Base-by-base conservation (phyloP, 2,329 filamentous ascomycete genomes). In the Myriosclerotinia duriaeana region DNA sequence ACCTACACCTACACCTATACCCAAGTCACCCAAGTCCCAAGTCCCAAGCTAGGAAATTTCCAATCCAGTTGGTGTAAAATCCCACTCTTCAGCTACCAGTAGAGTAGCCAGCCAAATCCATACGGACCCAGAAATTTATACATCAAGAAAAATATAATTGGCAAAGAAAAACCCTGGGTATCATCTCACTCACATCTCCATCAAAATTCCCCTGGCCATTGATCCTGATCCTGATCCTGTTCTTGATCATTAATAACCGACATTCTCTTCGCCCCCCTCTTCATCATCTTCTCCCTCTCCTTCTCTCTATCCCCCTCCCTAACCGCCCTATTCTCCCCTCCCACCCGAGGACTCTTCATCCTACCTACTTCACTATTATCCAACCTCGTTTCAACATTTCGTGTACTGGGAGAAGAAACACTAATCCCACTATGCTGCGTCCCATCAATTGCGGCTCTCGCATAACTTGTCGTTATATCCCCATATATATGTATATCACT, bases 151-250 rank as follows among this genome's bases (percentile, higher is more conserved):
- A 17, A 46, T 59, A n/a, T 4, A 15, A 17, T 22, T 20, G 4
- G 12, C 5, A 22, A 34, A 26, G 6, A n/a, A 5, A 38, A 20
- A 38, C 14, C 22, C 9, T 22, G 58, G n/a, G 44, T 26, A 60
- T 60, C 12, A 38, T 38, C 1, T 12, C n/a, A 20, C 38, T 38
- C 56, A 60, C 34, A 38, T 38, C 26, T 9, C 17, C 34, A 38
- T 60, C n/a, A 60, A 26, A 60, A 60, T 50, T 60, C 58, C 8
- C 58, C 58, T 17, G 58, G 58, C 58, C 58, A 60, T 50, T 60
- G 58, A 50, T 60, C 56, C 11, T 36, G 42, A 38, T 50, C 44
- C 6, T 50, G 56, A 15, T 59, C 56, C 14, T n/a, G n/a, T n/a
- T n/a, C n/a, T n/a, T 48, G 58, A 38, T 60, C 58, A 11, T 3